phyloP scores from a whole-genome alignment of 805 yeast genomes.

The Hanseniaspora valbyensis region DNA sequence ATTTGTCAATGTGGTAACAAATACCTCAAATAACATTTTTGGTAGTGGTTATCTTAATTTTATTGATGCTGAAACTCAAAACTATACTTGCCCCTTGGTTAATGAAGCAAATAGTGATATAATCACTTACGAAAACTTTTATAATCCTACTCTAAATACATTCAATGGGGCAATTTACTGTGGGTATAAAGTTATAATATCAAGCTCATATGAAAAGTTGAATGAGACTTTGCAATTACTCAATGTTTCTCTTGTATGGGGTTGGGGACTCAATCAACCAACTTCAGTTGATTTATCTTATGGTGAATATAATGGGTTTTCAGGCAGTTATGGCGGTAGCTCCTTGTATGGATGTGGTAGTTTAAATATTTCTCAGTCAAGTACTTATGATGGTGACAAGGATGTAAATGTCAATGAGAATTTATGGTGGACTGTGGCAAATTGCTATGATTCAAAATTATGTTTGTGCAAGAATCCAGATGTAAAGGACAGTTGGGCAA shows the following conservation, averaged over 20 bases:
- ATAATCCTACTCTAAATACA: not conserved
- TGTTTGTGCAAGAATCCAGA: constrained; percentile 43
- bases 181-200: constrained; percentile 62
- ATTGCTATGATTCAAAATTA: constrained; percentile 47
- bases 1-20: constrained; percentile 2
- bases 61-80: not conserved
- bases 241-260: constrained; percentile 43
- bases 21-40: not conserved
- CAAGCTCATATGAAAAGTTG: constrained; percentile 26
- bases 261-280: constrained; percentile 62
- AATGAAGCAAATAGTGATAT: not conserved
- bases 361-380: constrained; percentile 9
- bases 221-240: constrained; percentile 28
- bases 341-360: constrained; percentile 16
- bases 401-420: constrained; percentile 29
- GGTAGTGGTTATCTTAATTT: not conserved
- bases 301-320: constrained; percentile 19
- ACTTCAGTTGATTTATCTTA: constrained; percentile 15
- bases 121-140: not conserved
- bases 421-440: constrained; percentile 51
- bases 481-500: constrained; percentile 36
- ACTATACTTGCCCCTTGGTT: constrained; percentile 7
- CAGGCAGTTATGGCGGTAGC: constrained; percentile 15
- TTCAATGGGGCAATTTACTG: constrained; percentile 35
- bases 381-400: constrained; percentile 35